Evolutionary conservation across 345 rosid genomes (phyloP), one percentile per base, ranked within the genome.

Genomic region (Balakata baccata): DNA sequence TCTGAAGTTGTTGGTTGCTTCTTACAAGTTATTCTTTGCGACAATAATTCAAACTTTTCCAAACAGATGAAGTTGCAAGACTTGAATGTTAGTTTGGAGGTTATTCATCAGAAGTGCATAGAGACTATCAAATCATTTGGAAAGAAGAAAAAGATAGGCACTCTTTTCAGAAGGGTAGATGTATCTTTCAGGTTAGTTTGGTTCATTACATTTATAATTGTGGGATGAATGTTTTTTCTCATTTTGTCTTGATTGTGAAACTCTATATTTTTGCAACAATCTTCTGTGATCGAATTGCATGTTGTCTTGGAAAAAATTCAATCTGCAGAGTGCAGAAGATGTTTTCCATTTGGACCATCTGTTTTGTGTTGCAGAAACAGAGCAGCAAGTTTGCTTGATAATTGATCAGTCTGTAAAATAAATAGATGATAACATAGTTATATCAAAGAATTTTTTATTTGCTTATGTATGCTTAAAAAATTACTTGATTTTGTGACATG

Each of bases 111-210:
- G 57, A 91, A 85, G 84, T 92, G 99, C 76, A 86, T 82, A 83
- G 96, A 89, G 72, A 86, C 76, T 9, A 66, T 89, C 58, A 83
- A 56, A 59, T 74, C 77, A 6, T 87, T 78, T 69, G 82, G 81
- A 57, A 95, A 89, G 90, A 95, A 88, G 79, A 92, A 92, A 83
- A 91, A 86, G 81, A 64, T 64, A 61, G 84, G 76, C 70, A 68
- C 66, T 0, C 71, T 76, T 78, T 87, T 90, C 58, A 90, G 77
- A 86, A 84, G 64, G 75, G 77, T 80, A 60, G 63, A 41, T 57
- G 74, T 95, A 63, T 85, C 89, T 75, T 72, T 82, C 77, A 88
- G 98, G 99, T 95, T 76, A 74, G 88, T 84, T 60, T 75, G 71
- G 66, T 76, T 34, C 7, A 18, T 47, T 18, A 25, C 59, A 34